Percentiles rank a stretch among this genome's conserved stretches.
phyloP scores from a whole-genome alignment of 1,284 basidiomycete genomes.

The Heterobasidion irregulare region DNA sequence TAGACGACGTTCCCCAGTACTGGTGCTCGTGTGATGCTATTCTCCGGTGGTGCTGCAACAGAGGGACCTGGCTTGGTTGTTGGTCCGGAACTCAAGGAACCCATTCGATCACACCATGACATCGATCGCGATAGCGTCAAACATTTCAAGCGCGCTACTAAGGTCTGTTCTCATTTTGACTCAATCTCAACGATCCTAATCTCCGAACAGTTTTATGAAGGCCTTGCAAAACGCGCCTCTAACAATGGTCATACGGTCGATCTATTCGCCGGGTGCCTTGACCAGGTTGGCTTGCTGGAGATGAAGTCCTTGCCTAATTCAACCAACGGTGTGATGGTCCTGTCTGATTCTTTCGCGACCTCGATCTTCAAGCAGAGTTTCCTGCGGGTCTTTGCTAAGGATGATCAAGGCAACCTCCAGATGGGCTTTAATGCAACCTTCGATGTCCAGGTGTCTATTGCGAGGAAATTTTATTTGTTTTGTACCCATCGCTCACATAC shows the following conservation, averaged over 20 bases:
- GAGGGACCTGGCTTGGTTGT: conserved; percentile 98
- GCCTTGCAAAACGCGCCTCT: conserved; percentile 88
- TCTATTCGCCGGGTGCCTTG: conserved; percentile 94
- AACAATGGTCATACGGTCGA: conserved; percentile 95
- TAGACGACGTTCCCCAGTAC: conserved; percentile 93
- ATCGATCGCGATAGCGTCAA: conserved; percentile 97
- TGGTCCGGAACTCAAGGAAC: conserved; percentile 91
- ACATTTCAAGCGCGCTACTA: conserved; percentile 95
- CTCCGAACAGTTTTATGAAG: conserved; percentile 81
- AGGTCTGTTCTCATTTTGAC: conserved; percentile 43
- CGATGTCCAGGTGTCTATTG: conserved; percentile 73
- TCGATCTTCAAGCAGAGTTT: conserved; percentile 99
- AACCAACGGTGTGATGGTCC: conserved; percentile 94
- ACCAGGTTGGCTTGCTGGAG: conserved; percentile 96
- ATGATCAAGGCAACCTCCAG: conserved; percentile 85
- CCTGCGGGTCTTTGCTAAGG: conserved; percentile 90
- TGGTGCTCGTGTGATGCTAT: conserved; percentile 94
- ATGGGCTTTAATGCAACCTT: conserved; percentile 99
- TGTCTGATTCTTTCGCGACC: conserved; percentile 96
- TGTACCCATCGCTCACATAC: neutral
- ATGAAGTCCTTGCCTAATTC: conserved; percentile 96
- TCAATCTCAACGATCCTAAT: conserved; percentile 1
- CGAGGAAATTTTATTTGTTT: conserved; percentile 13
- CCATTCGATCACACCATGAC: conserved; percentile 98
- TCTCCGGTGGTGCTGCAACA: conserved; percentile 93